Conservation (phyloP, 78 protist species). For the Dictyostelium intermedium region DNA sequence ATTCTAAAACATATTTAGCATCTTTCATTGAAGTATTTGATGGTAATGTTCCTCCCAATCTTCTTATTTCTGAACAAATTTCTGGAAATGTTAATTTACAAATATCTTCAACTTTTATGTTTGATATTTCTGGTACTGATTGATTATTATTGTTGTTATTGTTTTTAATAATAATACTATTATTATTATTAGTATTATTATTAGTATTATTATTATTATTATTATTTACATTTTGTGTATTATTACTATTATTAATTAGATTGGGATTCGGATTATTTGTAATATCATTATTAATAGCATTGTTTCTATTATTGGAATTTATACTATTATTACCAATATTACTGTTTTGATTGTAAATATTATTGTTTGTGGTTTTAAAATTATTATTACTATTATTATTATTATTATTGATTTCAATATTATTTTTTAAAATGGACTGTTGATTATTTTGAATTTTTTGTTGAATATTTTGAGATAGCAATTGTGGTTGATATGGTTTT, state of each 20-base stretch:
- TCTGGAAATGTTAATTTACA: background rate
- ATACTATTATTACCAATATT: no score
- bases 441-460: background rate
- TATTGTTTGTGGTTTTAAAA: no score
- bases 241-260: background rate
- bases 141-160: background rate
- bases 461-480: background rate
- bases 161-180: no score
- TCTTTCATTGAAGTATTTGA: background rate
- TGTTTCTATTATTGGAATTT: no score
- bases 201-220: background rate
- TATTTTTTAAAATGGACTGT: background rate
- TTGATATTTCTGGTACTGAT: background rate
- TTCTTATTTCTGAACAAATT: background rate
- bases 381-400: background rate
- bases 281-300: background rate
- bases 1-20: background rate
- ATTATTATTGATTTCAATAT: no score
- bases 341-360: no score
- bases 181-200: constrained; percentile 6
- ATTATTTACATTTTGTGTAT: no score
- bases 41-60: background rate
- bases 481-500: background rate
- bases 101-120: background rate
- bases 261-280: background rate